phyloP scores from a whole-genome alignment of 2,329 filamentous ascomycete genomes.

The Trichocomaceae sp. region DNA sequence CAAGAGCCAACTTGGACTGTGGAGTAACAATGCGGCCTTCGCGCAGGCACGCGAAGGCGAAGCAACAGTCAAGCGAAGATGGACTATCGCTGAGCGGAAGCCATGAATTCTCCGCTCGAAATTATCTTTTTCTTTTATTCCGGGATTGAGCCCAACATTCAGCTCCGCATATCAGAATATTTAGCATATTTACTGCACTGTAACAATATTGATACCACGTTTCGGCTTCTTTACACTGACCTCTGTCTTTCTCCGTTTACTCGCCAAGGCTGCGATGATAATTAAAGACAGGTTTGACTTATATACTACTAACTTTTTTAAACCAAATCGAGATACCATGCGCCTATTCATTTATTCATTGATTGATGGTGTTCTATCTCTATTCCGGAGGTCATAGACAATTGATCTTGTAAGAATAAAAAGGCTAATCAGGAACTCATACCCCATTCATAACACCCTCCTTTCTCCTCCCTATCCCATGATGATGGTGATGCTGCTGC shows the following conservation, averaged over 20 bases:
- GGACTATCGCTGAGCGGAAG: slow-evolving; percentile 34
- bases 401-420: background rate
- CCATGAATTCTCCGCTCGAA: background rate
- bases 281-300: background rate
- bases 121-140: background rate
- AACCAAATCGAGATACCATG: background rate
- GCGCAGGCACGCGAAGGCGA: slow-evolving; percentile 28
- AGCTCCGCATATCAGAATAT: background rate
- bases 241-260: background rate
- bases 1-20: slow-evolving; percentile 31
- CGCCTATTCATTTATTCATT: background rate
- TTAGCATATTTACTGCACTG: background rate
- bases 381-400: background rate
- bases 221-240: background rate
- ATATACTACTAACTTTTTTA: too few relatives aligned
- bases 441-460: slow-evolving; percentile 2
- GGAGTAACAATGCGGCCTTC: slow-evolving; percentile 29
- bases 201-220: background rate
- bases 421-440: background rate
- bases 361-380: background rate
- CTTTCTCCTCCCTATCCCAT: background rate
- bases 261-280: background rate
- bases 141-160: background rate
- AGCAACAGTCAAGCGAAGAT: slow-evolving; percentile 26
- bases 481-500: background rate